These are phyloP conservation scores for Xylariaceae sp. DNA, from an alignment of 2,329 filamentous ascomycete species.

Conservation along the genomic window DNA sequence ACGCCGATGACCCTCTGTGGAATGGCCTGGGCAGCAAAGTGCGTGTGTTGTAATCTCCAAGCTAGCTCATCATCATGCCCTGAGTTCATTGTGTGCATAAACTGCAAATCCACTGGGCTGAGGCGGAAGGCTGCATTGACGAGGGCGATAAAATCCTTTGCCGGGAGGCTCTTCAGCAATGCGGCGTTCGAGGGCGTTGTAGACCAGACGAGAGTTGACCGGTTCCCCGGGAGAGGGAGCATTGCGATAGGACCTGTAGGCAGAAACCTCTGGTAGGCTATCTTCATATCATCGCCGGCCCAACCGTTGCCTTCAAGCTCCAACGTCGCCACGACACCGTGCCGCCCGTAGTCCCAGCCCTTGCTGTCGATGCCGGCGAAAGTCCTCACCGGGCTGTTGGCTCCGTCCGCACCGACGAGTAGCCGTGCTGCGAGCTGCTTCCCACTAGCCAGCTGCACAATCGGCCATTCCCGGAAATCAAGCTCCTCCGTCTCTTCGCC, in stretches of 20 bases:
- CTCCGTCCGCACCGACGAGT: constrained; percentile 90
- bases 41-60: constrained; percentile 83
- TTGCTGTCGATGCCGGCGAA: constrained; percentile 86
- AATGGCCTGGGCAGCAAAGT: constrained; percentile 57
- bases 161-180: constrained; percentile 75
- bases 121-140: constrained; percentile 95
- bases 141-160: constrained; percentile 79
- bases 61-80: constrained; percentile 75
- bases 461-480: constrained; percentile 86
- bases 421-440: constrained; percentile 78
- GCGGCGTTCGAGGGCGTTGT: constrained; percentile 83
- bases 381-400: constrained; percentile 88
- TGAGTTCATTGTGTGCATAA: constrained; percentile 71
- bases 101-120: constrained; percentile 77
- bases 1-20: constrained; percentile 74
- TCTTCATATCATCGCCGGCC: constrained; percentile 65
- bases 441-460: constrained; percentile 75
- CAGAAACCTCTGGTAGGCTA: constrained; percentile 93
- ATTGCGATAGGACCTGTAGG: constrained; percentile 91
- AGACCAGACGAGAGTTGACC: constrained; percentile 91
- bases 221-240: constrained; percentile 83
- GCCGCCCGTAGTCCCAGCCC: constrained; percentile 92
- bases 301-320: constrained; percentile 69
- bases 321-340: constrained; percentile 91
- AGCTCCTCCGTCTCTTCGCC: constrained; percentile 72